These are phyloP conservation scores for Silene latifolia DNA, from an alignment of 148 eudicot species.

Conservation along the genomic window DNA sequence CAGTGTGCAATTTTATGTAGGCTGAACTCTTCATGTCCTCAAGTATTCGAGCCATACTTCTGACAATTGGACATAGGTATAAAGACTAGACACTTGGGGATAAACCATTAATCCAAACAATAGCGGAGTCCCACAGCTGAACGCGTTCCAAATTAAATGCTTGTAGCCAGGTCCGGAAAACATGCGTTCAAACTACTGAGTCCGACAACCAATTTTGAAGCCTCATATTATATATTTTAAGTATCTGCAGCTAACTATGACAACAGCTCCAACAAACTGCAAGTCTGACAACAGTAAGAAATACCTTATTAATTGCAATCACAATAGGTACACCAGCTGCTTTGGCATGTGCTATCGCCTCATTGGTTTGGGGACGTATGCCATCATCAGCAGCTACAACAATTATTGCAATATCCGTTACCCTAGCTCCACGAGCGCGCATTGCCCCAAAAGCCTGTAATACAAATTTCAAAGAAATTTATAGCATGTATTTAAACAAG, in stretches of 20 bases:
- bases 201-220: constrained; percentile 1
- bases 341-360: constrained; percentile 98
- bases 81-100: background rate
- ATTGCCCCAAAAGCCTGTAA: constrained; percentile 96
- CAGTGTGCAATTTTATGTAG: background rate
- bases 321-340: constrained; percentile 97
- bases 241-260: constrained; percentile 1
- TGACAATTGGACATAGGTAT: constrained; percentile 1
- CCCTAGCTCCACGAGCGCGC: constrained; percentile 99
- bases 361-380: constrained; percentile 87
- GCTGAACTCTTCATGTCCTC: background rate
- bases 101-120: background rate
- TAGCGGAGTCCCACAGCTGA: background rate
- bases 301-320: constrained; percentile 92
- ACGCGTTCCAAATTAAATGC: background rate
- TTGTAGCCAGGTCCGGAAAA: background rate
- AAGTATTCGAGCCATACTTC: background rate
- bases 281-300: constrained; percentile 1
- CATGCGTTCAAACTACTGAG: constrained; percentile 4
- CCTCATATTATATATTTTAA: background rate
- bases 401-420: constrained; percentile 90
- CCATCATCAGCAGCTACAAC: constrained; percentile 99
- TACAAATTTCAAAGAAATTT: constrained; percentile 11
- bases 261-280: background rate
- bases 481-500: constrained; percentile 10